Conservation (phyloP, 2,329 filamentous ascomycete genomes). For the Shiraia bambusicola region DNA sequence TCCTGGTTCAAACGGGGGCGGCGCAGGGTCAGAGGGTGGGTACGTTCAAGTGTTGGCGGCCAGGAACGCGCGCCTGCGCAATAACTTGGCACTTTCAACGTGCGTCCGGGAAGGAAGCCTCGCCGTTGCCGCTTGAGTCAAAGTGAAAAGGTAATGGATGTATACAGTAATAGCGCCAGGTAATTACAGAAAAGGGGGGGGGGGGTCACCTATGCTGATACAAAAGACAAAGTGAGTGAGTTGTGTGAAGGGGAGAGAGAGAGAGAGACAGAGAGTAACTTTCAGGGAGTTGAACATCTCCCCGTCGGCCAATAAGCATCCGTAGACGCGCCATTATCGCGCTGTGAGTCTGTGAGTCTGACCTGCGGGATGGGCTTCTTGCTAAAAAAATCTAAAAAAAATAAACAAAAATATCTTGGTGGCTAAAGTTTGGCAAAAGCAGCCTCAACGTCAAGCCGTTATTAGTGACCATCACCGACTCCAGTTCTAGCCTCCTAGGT, state of each 20-base stretch:
- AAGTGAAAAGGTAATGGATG: conserved; percentile 2
- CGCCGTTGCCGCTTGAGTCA: background rate
- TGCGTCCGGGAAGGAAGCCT: conserved; percentile 10
- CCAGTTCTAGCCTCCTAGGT: no score
- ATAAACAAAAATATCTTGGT: no score
- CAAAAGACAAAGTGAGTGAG: no score
- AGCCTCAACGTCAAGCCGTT: no score
- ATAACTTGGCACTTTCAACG: conserved; percentile 21
- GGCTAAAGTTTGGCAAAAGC: background rate
- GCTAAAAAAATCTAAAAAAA: no score
- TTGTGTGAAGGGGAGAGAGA: no score
- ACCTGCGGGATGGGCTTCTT: conserved; percentile 13
- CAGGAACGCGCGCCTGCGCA: conserved; percentile 22
- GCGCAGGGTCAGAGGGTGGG: conserved; percentile 7
- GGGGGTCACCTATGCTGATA: conserved; percentile 1
- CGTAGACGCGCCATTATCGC: conserved; percentile 21
- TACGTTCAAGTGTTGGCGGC: no score
- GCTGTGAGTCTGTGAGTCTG: conserved; percentile 18
- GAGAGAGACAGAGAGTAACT: no score
- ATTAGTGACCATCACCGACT: no score
- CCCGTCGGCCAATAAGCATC: conserved; percentile 12
- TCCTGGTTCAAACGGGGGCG: conserved; percentile 22
- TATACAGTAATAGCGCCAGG: background rate
- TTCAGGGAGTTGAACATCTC: no score
- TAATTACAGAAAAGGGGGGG: conserved; percentile 1